Conservation (phyloP, 1,139 yeast species). For the Saccharomyces uvarum region DNA sequence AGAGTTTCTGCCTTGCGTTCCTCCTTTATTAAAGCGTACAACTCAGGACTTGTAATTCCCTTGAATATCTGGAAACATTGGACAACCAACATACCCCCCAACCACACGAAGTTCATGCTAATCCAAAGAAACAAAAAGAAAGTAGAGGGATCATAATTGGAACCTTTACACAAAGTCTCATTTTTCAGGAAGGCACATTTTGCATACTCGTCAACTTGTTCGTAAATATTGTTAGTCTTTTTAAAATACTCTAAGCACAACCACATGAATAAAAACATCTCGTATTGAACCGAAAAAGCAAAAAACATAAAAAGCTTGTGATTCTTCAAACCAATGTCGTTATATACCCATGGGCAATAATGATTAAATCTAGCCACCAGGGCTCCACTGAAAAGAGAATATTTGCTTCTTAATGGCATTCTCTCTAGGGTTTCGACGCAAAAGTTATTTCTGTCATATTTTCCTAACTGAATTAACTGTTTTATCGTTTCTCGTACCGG, state of each 20-base stretch:
- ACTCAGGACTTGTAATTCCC: constrained; percentile 72
- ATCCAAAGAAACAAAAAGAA: constrained; percentile 51
- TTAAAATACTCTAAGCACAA: constrained; percentile 45
- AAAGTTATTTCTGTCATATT: constrained; percentile 66
- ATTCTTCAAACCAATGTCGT: constrained; percentile 79
- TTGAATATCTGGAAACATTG: constrained; percentile 67
- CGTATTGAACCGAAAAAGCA: constrained; percentile 46
- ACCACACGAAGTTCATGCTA: constrained; percentile 58
- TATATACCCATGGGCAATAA: constrained; percentile 89
- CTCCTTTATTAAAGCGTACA: constrained; percentile 33
- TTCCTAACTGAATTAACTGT: constrained; percentile 50
- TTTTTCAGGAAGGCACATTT: constrained; percentile 39
- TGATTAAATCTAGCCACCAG: constrained; percentile 83
- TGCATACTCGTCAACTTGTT: constrained; percentile 16
- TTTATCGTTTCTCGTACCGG: constrained; percentile 47
- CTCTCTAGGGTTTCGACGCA: constrained; percentile 67
- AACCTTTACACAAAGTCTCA: constrained; percentile 55
- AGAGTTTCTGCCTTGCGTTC: constrained; percentile 2
- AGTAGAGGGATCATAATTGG: constrained; percentile 44
- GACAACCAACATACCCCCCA: constrained; percentile 50
- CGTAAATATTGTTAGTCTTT: constrained; percentile 19
- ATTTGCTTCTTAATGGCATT: constrained; percentile 76
- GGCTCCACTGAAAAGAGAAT: constrained; percentile 47
- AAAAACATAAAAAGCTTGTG: constrained; percentile 72
- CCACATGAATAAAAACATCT: constrained; percentile 40